These are phyloP conservation scores for Silene latifolia DNA, from an alignment of 148 eudicot genomes.

Conservation along the genomic window DNA sequence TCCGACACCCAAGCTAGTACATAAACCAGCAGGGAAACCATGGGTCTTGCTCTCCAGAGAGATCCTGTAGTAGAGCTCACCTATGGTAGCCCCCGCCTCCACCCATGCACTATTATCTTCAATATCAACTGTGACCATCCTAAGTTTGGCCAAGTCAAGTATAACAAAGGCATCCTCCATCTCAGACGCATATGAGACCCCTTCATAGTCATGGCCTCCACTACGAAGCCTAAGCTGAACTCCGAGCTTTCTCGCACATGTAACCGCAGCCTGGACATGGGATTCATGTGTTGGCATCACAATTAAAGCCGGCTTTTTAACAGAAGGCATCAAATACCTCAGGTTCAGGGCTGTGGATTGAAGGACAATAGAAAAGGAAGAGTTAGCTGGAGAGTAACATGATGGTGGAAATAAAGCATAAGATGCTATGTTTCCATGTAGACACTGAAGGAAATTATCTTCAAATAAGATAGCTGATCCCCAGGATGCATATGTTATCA, in stretches of 20 bases:
- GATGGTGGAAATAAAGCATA: slow-evolving; percentile 29
- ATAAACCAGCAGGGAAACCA: slow-evolving; percentile 35
- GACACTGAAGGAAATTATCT: slow-evolving; percentile 24
- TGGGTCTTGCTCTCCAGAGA: slow-evolving; percentile 31
- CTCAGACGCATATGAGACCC: slow-evolving; percentile 36
- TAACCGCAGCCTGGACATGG: slow-evolving; percentile 30
- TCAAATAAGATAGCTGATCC: slow-evolving; percentile 15
- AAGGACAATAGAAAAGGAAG: slow-evolving; percentile 27
- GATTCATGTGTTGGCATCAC: slow-evolving; percentile 31
- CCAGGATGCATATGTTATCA: slow-evolving; percentile 22
- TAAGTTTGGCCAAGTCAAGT: slow-evolving; percentile 37
- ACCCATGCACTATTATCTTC: slow-evolving; percentile 43
- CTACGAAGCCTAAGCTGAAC: slow-evolving; percentile 39
- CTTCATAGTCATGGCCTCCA: slow-evolving; percentile 58
- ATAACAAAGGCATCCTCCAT: slow-evolving; percentile 34
- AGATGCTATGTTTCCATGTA: slow-evolving; percentile 17
- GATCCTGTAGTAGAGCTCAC: slow-evolving; percentile 40
- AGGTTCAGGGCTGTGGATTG: slow-evolving; percentile 32
- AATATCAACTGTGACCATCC: slow-evolving; percentile 25
- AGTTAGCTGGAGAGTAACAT: slow-evolving; percentile 18
- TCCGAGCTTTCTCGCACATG: slow-evolving; percentile 29
- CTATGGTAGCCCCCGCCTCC: slow-evolving; percentile 46
- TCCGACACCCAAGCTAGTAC: slow-evolving; percentile 36
- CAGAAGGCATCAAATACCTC: slow-evolving; percentile 30
- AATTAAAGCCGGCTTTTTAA: slow-evolving; percentile 31